These are phyloP conservation scores for Scheffersomyces coipomensis DNA, from an alignment of 805 yeast species.

Conservation along the genomic window DNA sequence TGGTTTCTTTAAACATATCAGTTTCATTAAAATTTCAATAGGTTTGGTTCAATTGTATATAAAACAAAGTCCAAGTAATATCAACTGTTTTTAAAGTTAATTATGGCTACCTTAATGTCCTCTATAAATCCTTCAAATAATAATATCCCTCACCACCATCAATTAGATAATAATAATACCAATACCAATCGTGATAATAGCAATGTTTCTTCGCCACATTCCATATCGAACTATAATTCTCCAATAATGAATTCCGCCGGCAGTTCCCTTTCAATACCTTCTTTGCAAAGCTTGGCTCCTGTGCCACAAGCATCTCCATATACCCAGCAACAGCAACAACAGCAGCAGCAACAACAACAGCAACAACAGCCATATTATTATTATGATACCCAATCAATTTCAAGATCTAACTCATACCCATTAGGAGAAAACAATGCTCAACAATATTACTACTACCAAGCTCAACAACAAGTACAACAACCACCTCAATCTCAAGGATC, in stretches of 20 bases:
- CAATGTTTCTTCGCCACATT: not conserved
- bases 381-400: not conserved
- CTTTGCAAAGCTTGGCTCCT: not conserved
- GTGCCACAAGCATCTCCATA: not conserved
- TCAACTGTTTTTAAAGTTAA: no score
- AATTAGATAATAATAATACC: not conserved
- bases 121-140: not conserved
- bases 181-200: not conserved
- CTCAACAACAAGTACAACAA: not conserved
- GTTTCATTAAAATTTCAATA: no score
- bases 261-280: not conserved
- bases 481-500: slow-evolving; percentile 1
- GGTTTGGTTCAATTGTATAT: no score
- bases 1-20: no score
- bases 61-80: no score
- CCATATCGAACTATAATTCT: not conserved
- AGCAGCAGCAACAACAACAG: not conserved
- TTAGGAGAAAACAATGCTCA: not conserved
- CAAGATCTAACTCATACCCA: not conserved
- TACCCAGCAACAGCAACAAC: not conserved
- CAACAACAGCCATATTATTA: not conserved
- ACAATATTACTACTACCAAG: no score
- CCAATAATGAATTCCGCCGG: not conserved
- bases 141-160: not conserved
- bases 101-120: not conserved